Evolutionary conservation across 495 filamentous ascomycete genomes (phyloP), one percentile per base, ranked within the genome.

Genomic region (Hypoxylon perforatum): DNA sequence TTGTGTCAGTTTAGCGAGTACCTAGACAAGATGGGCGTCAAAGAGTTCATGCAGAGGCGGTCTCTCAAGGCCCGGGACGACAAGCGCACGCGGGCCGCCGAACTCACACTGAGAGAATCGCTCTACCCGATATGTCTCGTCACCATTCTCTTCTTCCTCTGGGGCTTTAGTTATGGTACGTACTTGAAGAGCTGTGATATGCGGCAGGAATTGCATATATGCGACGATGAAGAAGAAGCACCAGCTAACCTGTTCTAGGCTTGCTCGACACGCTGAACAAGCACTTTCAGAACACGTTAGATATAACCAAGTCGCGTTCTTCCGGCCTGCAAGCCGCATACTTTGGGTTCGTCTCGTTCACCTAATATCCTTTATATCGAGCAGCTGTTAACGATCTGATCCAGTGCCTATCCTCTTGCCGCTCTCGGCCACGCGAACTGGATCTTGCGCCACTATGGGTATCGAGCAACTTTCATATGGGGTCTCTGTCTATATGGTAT

Each of bases 131-230:
- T 73, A 23, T 73, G 51, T 51, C 78, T 91, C 36, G 88, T 91
- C 47, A 93, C 90, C 7, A 80, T 92, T 54, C 80, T 94, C 3
- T 94, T 93, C 77, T 94, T 96, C 76, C 81, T 95, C 6, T 94
- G 90, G 91, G 91, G 91, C 0, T 92, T 94, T 67, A 87, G 90
- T 1, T 93, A 94, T 73, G 90, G 65, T 69, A 54, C 23, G 65
- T 55, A 51, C 12, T 41, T 50, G 35, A 15, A 19, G 1, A 15
- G 9, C 6, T 6, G 8, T 44, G 17, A 44, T 9, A 44, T 19
- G 1, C 38, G 4, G 17, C 12, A 1, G 38, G 18, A 30, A 15
- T 15, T 48, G 33, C 39, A 10, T 35, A 44, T 38, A 55, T 15
- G 7, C 14, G 0, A 39, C 12, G 14, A 19, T 28, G 50, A 30